Evolutionary conservation across 1,139 yeast genomes (phyloP).

Genomic region (Meyerozyma elateridarum): DNA sequence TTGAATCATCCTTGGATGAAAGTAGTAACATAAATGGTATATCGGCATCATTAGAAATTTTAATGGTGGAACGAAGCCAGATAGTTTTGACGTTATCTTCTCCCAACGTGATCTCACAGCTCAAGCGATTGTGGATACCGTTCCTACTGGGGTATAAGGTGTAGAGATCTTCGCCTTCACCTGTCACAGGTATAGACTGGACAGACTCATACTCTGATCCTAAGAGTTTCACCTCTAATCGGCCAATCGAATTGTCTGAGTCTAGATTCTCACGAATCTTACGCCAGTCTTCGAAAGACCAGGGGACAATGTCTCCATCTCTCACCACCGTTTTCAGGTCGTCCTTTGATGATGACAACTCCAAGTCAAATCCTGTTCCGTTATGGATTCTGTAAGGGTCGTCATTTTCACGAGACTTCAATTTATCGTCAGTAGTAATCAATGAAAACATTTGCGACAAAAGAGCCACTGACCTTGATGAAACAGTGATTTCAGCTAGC

Average conservation of each 20-base stretch:
- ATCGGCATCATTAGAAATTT: constrained; percentile 67
- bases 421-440: constrained; percentile 47
- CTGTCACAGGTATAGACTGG: constrained; percentile 57
- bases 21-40: constrained; percentile 47
- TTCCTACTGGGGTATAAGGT: constrained; percentile 59
- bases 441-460: constrained; percentile 63
- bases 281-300: constrained; percentile 97
- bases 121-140: constrained; percentile 67
- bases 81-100: constrained; percentile 77
- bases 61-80: constrained; percentile 68
- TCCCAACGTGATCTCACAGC: constrained; percentile 65
- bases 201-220: constrained; percentile 54
- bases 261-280: constrained; percentile 74
- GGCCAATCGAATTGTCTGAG: constrained; percentile 56
- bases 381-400: constrained; percentile 79
- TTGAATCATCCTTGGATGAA: constrained; percentile 19
- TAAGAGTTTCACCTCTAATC: constrained; percentile 55
- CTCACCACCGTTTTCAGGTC: constrained; percentile 26
- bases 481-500: constrained; percentile 73
- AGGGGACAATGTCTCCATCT: constrained; percentile 55
- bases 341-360: constrained; percentile 65
- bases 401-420: constrained; percentile 70
- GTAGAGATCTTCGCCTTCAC: constrained; percentile 81
- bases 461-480: constrained; percentile 77
- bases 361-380: constrained; percentile 77